These are phyloP conservation scores for Leccinellum albellum DNA, from an alignment of 768 basidiomycete species.

Conservation along the genomic window DNA sequence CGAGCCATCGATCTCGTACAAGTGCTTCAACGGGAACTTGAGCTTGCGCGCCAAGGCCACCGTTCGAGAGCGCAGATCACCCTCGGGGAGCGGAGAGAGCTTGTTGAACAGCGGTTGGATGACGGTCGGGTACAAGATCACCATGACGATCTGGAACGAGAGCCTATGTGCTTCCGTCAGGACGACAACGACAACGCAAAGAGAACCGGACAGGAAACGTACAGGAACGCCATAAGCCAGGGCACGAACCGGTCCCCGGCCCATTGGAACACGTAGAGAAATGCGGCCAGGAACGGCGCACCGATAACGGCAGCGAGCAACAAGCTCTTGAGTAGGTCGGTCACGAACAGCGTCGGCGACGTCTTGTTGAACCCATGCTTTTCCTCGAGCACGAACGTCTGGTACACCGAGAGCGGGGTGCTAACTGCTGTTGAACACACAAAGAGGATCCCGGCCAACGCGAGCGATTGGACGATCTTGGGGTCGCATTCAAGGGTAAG, in stretches of 20 bases:
- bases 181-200: not conserved
- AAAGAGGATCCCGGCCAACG: conserved; percentile 67
- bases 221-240: conserved; percentile 93
- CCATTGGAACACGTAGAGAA: conserved; percentile 89
- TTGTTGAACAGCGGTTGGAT: conserved; percentile 99
- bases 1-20: conserved; percentile 97
- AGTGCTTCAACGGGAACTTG: conserved; percentile 88
- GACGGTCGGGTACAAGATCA: conserved; percentile 75
- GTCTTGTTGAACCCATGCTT: conserved; percentile 98
- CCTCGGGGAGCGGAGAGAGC: conserved; percentile 76
- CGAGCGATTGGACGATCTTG: conserved; percentile 77
- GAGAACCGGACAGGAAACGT: conserved; percentile 25
- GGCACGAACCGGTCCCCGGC: conserved; percentile 91
- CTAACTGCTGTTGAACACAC: conserved; percentile 62
- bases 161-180: conserved; percentile 45
- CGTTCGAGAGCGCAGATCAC: conserved; percentile 74
- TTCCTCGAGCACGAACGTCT: conserved; percentile 92
- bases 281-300: conserved; percentile 79
- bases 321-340: conserved; percentile 82
- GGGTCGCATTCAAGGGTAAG: not conserved
- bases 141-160: conserved; percentile 79
- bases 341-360: conserved; percentile 67
- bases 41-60: conserved; percentile 76
- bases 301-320: conserved; percentile 67
- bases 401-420: conserved; percentile 76